A percentile compares a stretch with the other conserved stretches of the same genome.
These are phyloP conservation scores for Rosa multiflora DNA, from an alignment of 306 rosid species.

Conservation along the genomic window DNA sequence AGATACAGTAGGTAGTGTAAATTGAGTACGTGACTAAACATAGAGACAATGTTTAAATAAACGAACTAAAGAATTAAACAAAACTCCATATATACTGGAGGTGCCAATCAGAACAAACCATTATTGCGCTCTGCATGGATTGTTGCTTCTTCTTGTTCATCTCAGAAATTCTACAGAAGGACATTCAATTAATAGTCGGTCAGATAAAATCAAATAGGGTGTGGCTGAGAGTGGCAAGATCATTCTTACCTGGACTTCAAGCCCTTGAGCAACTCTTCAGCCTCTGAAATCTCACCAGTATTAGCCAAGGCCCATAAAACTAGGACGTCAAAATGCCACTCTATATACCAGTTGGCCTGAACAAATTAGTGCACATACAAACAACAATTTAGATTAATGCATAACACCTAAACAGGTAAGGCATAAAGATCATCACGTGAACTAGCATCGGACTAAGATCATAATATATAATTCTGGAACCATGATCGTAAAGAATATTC, in stretches of 20 bases:
- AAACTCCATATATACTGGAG: not conserved
- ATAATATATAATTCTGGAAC: not conserved
- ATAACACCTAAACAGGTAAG: not conserved
- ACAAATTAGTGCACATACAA: constrained; percentile 9
- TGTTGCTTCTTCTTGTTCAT: constrained; percentile 63
- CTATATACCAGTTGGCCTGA: constrained; percentile 78
- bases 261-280: constrained; percentile 66
- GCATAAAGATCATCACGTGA: not conserved
- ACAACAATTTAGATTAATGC: not conserved
- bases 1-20: not conserved
- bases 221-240: constrained; percentile 20
- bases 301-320: constrained; percentile 70
- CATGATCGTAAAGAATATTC: not conserved
- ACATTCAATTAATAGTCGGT: constrained; percentile 7
- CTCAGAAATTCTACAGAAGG: constrained; percentile 44
- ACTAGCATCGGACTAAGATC: not conserved
- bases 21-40: not conserved
- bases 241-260: constrained; percentile 58
- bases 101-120: constrained; percentile 45
- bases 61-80: not conserved
- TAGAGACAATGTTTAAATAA: not conserved
- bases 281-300: constrained; percentile 49
- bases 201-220: not conserved
- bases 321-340: constrained; percentile 75
- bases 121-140: constrained; percentile 53